Conservation (phyloP, 1,284 basidiomycete genomes). For the Cystobasidium slooffiae region DNA sequence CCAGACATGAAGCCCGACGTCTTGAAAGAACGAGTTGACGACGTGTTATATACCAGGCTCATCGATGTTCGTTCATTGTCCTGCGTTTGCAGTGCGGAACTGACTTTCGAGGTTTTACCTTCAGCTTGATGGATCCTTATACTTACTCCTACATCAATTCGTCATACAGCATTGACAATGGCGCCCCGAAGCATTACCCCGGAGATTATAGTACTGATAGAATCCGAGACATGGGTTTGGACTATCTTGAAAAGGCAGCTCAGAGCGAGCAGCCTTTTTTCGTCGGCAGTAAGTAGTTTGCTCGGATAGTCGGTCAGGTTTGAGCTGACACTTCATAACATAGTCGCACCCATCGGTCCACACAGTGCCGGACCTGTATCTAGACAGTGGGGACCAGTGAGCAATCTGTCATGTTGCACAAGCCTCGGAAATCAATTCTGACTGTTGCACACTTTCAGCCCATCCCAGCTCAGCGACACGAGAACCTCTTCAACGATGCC, state of each 20-base stretch:
- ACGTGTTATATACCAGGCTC: too few relatives aligned
- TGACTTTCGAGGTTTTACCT: background rate
- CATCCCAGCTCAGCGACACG: conserved; percentile 49
- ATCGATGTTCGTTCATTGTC: too few relatives aligned
- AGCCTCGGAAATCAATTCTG: background rate
- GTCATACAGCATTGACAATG: conserved; percentile 28
- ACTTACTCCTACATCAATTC: conserved; percentile 55
- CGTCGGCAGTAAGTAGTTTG: conserved; percentile 44
- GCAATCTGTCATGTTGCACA: background rate
- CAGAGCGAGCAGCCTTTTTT: conserved; percentile 52
- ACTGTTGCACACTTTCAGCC: background rate
- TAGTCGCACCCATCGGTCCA: conserved; percentile 48
- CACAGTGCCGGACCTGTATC: conserved; percentile 41
- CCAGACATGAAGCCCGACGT: too few relatives aligned
- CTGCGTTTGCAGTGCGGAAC: too few relatives aligned
- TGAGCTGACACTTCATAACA: background rate
- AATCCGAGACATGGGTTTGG: conserved; percentile 51
- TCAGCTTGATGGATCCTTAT: conserved; percentile 54
- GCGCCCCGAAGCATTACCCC: conserved; percentile 25
- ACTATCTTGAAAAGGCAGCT: conserved; percentile 49
- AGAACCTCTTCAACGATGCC: conserved; percentile 49
- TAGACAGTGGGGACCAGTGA: conserved; percentile 44
- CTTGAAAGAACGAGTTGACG: too few relatives aligned
- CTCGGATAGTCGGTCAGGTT: background rate
- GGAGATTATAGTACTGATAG: conserved; percentile 54